Evolutionary conservation across 1,284 basidiomycete species (phyloP).

Genomic region (Ceratobasidium sp.): DNA sequence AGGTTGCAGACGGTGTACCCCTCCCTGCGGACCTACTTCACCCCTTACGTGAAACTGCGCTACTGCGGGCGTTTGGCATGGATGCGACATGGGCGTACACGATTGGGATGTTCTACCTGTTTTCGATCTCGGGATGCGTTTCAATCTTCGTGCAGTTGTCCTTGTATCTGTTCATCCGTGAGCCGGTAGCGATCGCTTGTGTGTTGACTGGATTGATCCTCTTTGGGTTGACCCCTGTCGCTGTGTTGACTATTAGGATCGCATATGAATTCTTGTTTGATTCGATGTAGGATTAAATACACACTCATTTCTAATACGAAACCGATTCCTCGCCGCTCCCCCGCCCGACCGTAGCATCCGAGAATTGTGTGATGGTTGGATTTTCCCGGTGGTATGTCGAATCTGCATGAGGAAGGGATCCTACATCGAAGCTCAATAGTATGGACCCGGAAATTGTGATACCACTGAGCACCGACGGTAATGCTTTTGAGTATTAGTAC

Average conservation of each 20-base stretch:
- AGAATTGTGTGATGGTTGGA: too few relatives aligned
- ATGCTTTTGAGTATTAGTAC: too few relatives aligned
- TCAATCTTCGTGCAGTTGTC: constrained; percentile 30
- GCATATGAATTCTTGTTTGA: constrained; percentile 30
- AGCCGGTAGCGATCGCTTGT: constrained; percentile 12
- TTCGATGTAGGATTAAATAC: too few relatives aligned
- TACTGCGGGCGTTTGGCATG: constrained; percentile 29
- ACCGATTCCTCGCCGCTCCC: too few relatives aligned
- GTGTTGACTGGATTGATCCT: constrained; percentile 11
- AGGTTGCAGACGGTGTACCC: constrained; percentile 23
- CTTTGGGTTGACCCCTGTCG: constrained; percentile 22
- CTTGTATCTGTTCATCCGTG: constrained; percentile 31
- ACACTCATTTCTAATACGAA: too few relatives aligned
- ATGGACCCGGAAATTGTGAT: too few relatives aligned
- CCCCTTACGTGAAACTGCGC: constrained; percentile 22
- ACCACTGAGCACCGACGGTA: too few relatives aligned
- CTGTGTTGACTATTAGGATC: constrained; percentile 16
- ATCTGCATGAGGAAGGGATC: too few relatives aligned
- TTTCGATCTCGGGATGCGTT: constrained; percentile 18
- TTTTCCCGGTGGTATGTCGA: too few relatives aligned
- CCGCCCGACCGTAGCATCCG: too few relatives aligned
- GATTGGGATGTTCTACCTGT: constrained; percentile 33
- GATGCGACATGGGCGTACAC: constrained; percentile 35
- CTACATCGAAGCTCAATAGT: too few relatives aligned
- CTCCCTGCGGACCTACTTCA: constrained; percentile 23